Percentiles rank a stretch among this genome's conserved stretches.
Evolutionary conservation across 2,329 filamentous ascomycete species (phyloP).

Genomic region (Penicillium sp.): DNA sequence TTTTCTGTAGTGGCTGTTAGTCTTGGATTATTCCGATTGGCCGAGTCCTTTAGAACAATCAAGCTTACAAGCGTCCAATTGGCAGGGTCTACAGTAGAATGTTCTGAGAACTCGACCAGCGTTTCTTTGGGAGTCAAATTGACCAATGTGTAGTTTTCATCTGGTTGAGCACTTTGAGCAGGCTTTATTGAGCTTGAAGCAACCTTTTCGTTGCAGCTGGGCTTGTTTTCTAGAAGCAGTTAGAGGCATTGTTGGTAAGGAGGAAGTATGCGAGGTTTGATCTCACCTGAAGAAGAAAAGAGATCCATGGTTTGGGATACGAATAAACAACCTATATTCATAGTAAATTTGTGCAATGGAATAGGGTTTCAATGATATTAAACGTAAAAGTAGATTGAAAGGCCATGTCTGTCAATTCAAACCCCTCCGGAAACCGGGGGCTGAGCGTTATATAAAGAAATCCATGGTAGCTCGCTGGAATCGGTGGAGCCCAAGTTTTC

Average conservation of each 20-base stretch:
- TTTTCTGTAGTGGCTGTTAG: constrained; percentile 22
- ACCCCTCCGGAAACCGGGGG: not conserved
- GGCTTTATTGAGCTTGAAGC: constrained; percentile 8
- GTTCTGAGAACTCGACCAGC: constrained; percentile 36
- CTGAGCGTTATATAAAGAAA: constrained; percentile 24
- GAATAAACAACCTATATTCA: constrained; percentile 12
- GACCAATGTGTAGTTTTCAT: constrained; percentile 30
- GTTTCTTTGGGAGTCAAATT: constrained; percentile 30
- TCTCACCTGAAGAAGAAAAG: constrained; percentile 27
- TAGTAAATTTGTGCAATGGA: constrained; percentile 18
- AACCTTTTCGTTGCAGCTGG: constrained; percentile 10
- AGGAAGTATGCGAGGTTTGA: not conserved
- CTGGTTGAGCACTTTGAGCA: constrained; percentile 2
- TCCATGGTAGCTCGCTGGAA: constrained; percentile 2
- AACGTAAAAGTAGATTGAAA: constrained; percentile 8
- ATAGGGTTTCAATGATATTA: not conserved
- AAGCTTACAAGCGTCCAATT: constrained; percentile 39
- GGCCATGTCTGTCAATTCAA: constrained; percentile 10
- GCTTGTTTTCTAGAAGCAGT: constrained; percentile 21
- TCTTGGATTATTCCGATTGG: not conserved
- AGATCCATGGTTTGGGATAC: constrained; percentile 15
- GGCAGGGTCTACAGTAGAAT: constrained; percentile 33
- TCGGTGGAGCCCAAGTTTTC: constrained; percentile 20
- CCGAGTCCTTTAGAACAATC: not conserved
- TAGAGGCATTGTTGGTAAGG: not conserved